A percentile compares a stretch with the other conserved stretches of the same genome.
Evolutionary conservation across 768 basidiomycete genomes (phyloP).

Genomic region (Pleurotus djamor): DNA sequence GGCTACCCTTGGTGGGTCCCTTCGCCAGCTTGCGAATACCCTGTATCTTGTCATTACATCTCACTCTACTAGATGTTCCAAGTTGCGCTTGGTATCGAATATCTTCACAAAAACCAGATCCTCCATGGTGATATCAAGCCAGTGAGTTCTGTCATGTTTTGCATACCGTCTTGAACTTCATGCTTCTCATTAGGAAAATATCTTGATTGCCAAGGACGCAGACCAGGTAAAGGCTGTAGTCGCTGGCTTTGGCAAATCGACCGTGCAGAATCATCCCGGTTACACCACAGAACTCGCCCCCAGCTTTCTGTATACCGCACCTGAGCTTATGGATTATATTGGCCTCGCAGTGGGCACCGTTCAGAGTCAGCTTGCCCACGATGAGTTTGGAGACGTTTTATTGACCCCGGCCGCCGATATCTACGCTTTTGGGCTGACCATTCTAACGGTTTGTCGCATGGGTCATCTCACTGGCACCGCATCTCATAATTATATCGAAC

Average conservation of each 20-base stretch:
- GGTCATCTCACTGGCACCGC: no score
- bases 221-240: not conserved
- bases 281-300: not conserved
- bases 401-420: conserved; percentile 11
- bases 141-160: not conserved
- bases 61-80: not conserved
- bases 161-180: not conserved
- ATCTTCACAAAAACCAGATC: not conserved
- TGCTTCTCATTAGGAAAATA: not conserved
- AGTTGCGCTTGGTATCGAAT: not conserved
- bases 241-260: not conserved
- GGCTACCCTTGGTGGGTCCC: not conserved
- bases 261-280: not conserved
- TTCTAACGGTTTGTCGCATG: conserved; percentile 10
- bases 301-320: not conserved
- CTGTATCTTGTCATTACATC: not conserved
- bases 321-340: conserved; percentile 11
- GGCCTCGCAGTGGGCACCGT: not conserved
- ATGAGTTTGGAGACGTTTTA: not conserved
- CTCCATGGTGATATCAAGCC: not conserved
- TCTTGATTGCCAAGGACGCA: not conserved
- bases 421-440: conserved; percentile 11
- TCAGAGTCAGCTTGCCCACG: not conserved
- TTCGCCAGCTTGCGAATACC: not conserved
- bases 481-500: no score